Conservation (phyloP, 139 green algal genomes). For the Pycnococcus provasolii region DNA sequence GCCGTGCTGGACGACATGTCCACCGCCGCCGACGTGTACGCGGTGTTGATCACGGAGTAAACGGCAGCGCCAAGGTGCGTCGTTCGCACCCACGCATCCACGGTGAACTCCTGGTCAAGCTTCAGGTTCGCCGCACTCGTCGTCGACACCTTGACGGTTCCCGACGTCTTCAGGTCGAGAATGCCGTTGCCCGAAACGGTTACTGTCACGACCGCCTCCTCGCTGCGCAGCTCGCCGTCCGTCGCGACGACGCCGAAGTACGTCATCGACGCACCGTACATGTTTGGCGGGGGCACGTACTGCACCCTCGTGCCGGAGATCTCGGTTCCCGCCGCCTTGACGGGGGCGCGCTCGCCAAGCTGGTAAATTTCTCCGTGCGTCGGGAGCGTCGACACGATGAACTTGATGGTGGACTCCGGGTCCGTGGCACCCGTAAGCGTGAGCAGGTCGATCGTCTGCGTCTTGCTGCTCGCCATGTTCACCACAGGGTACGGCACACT, state of each 20-base stretch:
- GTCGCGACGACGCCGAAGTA: conserved; percentile 8
- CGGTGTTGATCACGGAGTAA: conserved; percentile 15
- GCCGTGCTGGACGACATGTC: not conserved
- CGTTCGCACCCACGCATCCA: conserved; percentile 15
- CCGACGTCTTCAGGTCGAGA: not conserved
- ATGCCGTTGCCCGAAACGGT: conserved; percentile 6
- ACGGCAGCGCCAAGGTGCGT: not conserved
- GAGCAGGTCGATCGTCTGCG: no score
- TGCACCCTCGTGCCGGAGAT: not conserved
- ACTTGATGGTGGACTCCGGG: not conserved
- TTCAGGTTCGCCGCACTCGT: not conserved
- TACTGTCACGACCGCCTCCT: conserved; percentile 12
- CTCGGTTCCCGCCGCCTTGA: not conserved
- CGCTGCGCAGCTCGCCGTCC: not conserved
- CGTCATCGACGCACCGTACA: not conserved
- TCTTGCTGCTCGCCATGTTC: no score
- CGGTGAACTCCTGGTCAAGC: conserved; percentile 12
- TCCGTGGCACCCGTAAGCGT: no score
- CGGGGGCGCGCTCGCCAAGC: not conserved
- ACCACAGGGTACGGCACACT: no score
- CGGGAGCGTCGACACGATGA: conserved; percentile 11
- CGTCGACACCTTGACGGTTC: not conserved
- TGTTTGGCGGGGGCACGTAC: conserved; percentile 17
- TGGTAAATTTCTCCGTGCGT: conserved; percentile 11
- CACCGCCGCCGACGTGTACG: conserved; percentile 2